phyloP scores from a whole-genome alignment of 2,329 filamentous ascomycete genomes.

The Aaosphaeria pasadenensis region DNA sequence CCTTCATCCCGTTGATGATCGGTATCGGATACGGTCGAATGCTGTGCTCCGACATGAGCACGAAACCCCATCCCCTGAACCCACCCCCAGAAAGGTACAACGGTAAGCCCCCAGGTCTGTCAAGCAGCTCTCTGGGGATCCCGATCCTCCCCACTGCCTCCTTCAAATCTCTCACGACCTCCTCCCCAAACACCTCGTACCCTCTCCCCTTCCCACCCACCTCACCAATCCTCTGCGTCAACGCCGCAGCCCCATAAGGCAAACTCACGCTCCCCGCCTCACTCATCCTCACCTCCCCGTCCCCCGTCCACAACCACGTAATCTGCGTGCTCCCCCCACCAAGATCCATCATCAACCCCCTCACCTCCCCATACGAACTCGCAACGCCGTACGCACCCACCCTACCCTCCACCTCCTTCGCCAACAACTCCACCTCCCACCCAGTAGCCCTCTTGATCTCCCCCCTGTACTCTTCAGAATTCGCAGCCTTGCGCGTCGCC shows the following conservation, averaged over 20 bases:
- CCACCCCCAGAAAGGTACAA: conserved; percentile 88
- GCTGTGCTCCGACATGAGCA: conserved; percentile 75
- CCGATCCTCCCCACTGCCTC: conserved; percentile 58
- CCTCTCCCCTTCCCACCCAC: conserved; percentile 17
- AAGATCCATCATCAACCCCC: conserved; percentile 81
- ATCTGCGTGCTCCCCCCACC: conserved; percentile 73
- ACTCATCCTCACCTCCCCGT: conserved; percentile 42
- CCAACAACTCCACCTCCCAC: conserved; percentile 68
- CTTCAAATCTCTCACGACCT: conserved; percentile 57
- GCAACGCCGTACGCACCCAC: conserved; percentile 82
- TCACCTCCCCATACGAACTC: conserved; percentile 67
- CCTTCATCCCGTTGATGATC: conserved; percentile 75
- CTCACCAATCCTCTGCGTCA: conserved; percentile 52
- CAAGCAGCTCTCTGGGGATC: conserved; percentile 53
- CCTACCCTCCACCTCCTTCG: conserved; percentile 76
- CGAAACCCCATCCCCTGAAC: conserved; percentile 86
- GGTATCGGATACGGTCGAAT: conserved; percentile 79
- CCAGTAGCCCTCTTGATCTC: conserved; percentile 63
- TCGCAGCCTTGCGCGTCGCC: conserved; percentile 77
- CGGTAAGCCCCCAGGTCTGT: conserved; percentile 46
- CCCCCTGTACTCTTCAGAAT: conserved; percentile 65
- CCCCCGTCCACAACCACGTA: conserved; percentile 59
- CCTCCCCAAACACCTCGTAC: conserved; percentile 32
- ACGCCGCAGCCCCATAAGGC: conserved; percentile 67
- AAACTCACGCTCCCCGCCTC: conserved; percentile 59